Percentiles rank a stretch among this genome's conserved stretches.
Conservation (phyloP, 1,139 yeast species). For the Candida mesenterica region DNA sequence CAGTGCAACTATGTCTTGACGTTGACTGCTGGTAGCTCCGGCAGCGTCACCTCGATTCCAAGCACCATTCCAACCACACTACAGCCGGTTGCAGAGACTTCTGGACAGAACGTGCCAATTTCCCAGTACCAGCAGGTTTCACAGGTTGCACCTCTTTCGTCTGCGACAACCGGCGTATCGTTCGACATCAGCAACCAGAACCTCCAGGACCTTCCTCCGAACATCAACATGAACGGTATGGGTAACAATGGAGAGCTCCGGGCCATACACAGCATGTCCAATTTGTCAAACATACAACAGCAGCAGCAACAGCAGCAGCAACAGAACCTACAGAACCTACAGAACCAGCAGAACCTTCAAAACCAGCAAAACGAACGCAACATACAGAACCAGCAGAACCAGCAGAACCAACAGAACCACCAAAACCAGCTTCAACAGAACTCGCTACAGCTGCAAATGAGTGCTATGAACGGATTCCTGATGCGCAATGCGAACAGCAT, state of each 20-base stretch:
- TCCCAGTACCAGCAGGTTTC: constrained; percentile 5
- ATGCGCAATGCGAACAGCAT: constrained; percentile 35
- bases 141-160: too few relatives aligned
- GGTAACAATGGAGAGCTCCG: constrained; percentile 23
- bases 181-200: constrained; percentile 11
- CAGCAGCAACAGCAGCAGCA: constrained; percentile 7
- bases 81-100: constrained; percentile 9
- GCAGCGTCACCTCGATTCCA: constrained; percentile 26
- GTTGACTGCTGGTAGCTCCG: constrained; percentile 18
- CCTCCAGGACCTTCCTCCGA: constrained; percentile 9
- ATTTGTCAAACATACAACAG: constrained; percentile 24
- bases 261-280: constrained; percentile 39
- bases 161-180: too few relatives aligned
- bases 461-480: constrained; percentile 15
- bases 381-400: constrained; percentile 6
- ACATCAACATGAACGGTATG: constrained; percentile 2
- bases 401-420: constrained; percentile 5
- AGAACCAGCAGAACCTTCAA: constrained; percentile 11
- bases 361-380: constrained; percentile 9
- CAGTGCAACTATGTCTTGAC: constrained; percentile 25
- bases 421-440: constrained; percentile 9
- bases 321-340: constrained; percentile 5
- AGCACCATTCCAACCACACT: constrained; percentile 36
- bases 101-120: too few relatives aligned
- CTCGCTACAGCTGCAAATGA: constrained; percentile 8